Evolutionary conservation across 345 rosid genomes (phyloP).

Genomic region (Dovyalis caffra): DNA sequence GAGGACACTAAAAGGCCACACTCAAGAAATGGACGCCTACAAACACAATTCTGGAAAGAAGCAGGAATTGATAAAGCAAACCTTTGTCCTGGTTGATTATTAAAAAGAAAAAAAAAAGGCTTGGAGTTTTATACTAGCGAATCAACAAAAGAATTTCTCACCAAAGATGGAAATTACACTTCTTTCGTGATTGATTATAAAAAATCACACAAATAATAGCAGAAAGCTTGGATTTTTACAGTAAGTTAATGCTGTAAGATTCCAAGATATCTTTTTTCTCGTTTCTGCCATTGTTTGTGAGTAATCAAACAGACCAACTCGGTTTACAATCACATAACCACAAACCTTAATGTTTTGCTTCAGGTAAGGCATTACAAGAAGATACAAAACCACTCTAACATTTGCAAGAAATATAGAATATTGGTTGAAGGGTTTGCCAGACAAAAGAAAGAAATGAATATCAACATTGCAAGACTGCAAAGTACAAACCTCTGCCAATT

Average conservation of each 20-base stretch:
- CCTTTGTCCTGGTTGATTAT: neutral
- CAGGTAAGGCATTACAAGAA: neutral
- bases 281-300: neutral
- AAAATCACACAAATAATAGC: neutral
- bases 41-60: neutral
- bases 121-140: neutral
- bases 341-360: neutral
- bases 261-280: neutral
- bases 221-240: neutral
- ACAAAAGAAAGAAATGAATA: slow-evolving; percentile 3
- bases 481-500: slow-evolving; percentile 76
- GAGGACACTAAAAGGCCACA: neutral
- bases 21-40: neutral
- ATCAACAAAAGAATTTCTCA: neutral
- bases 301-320: neutral
- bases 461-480: neutral
- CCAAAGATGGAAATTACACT: neutral
- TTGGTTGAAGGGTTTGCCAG: neutral
- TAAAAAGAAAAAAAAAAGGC: neutral
- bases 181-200: neutral
- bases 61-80: neutral
- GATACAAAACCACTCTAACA: neutral
- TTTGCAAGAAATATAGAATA: neutral
- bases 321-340: neutral
- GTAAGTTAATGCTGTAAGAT: neutral